phyloP scores from a whole-genome alignment of 768 basidiomycete genomes.

The Butyriboletus loyo region DNA sequence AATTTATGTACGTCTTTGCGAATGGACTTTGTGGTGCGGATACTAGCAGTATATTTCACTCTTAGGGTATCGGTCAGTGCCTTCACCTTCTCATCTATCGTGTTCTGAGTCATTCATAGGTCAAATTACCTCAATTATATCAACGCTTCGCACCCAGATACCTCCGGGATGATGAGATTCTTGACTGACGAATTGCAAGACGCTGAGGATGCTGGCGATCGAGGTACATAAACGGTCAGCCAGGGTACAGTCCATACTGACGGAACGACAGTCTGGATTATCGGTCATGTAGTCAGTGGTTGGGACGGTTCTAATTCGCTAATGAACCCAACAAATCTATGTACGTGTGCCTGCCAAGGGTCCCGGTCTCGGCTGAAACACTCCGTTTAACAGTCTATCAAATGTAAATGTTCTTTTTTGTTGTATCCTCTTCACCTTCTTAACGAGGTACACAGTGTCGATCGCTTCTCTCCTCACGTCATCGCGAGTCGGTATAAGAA shows the following conservation, averaged over 20 bases:
- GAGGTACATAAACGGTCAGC: conserved; percentile 41
- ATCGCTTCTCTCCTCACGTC: conserved; percentile 76
- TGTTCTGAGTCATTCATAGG: conserved; percentile 29
- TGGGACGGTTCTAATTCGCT: conserved; percentile 74
- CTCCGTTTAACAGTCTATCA: conserved; percentile 39
- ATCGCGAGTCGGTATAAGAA: conserved; percentile 57
- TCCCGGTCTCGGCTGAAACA: conserved; percentile 2
- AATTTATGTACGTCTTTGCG: conserved; percentile 57
- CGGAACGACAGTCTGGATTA: conserved; percentile 42
- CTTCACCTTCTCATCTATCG: not conserved
- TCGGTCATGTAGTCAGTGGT: conserved; percentile 56
- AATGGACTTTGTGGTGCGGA: not conserved
- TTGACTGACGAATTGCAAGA: conserved; percentile 75
- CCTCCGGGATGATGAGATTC: conserved; percentile 74
- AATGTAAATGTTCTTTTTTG: conserved; percentile 32
- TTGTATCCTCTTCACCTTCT: not conserved
- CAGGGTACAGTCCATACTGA: conserved; percentile 8
- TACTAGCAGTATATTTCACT: not conserved
- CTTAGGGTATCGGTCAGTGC: conserved; percentile 32
- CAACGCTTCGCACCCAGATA: conserved; percentile 66
- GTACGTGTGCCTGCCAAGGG: conserved; percentile 37
- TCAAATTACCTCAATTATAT: conserved; percentile 77
- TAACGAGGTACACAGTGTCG: conserved; percentile 44
- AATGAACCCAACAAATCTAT: conserved; percentile 64
- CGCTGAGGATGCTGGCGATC: conserved; percentile 72